Conservation (phyloP, 2,329 filamentous ascomycete species). For the Neofusicoccum sp. region DNA sequence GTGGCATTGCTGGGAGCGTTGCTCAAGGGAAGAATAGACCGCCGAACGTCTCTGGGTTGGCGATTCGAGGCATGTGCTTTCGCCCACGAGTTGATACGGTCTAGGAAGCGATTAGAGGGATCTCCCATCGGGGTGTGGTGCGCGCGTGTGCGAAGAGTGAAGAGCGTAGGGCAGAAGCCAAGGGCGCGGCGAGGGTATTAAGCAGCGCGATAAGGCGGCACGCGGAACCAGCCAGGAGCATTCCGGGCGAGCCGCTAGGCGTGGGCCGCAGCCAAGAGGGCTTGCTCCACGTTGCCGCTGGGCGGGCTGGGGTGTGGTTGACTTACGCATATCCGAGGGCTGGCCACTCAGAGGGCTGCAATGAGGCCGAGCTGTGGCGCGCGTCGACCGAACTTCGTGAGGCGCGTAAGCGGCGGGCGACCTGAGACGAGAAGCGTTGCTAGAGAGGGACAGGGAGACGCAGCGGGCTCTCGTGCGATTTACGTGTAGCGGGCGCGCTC, state of each 20-base stretch:
- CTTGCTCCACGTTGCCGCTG: constrained; percentile 15
- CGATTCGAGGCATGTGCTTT: constrained; percentile 45
- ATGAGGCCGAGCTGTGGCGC: background rate
- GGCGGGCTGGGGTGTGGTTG: constrained; percentile 1
- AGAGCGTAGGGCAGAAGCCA: constrained; percentile 8
- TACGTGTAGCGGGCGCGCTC: background rate
- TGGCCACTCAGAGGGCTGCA: constrained; percentile 15
- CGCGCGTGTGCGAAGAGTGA: constrained; percentile 16
- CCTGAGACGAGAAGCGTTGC: background rate
- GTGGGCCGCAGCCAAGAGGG: constrained; percentile 9
- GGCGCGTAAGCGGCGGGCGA: background rate
- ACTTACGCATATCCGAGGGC: constrained; percentile 15
- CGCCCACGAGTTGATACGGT: constrained; percentile 52
- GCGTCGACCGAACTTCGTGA: background rate
- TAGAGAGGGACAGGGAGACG: background rate
- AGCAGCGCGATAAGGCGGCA: constrained; percentile 5
- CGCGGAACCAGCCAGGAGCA: constrained; percentile 1
- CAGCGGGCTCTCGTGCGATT: background rate
- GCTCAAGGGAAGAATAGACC: constrained; percentile 27
- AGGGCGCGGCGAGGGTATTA: background rate
- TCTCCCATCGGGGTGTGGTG: constrained; percentile 52
- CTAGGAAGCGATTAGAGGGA: constrained; percentile 52
- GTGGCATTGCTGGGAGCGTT: constrained; percentile 28
- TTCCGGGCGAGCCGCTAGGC: constrained; percentile 3
- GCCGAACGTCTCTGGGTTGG: constrained; percentile 23